Base-by-base conservation (phyloP, 805 yeast species). In the Lipomyces yamadae region DNA sequence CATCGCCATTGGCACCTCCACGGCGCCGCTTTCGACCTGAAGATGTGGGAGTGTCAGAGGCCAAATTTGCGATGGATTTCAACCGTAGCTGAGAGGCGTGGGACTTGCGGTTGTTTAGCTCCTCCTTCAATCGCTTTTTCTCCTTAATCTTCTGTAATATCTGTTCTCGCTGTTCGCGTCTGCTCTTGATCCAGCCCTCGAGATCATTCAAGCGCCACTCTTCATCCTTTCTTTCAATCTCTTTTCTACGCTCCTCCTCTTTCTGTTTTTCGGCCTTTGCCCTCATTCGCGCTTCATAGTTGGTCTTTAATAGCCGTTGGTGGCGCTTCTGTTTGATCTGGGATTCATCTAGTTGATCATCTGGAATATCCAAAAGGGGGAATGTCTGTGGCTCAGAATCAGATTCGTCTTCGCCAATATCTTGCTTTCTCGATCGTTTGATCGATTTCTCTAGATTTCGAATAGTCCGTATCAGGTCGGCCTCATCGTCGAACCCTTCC, bases 81-180 rank as follows among this genome's bases (percentile, higher is more conserved):
- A 94, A 93, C 73, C 98, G 81, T 78, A 88, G 85, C 78, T 94
- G 98, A 1, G 97, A 92, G 34, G 97, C 97, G 67, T 85, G 86
- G 2, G 98, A 92, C 76, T 92, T 92, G 71, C 98, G 83, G 78
- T 93, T 96, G 71, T 86, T 87, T 77, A 94, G 83, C 61, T 93
- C 96, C 68, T 86, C 90, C 72, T 87, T 84, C 70, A 92, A 79
- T 74, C 90, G 87, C 56, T 84, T 81, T 66, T 92, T 83, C 45
- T 90, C 95, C 72, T 86, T 88, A 68, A 88, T 82, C 60, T 80
- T 81, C 42, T 84, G 81, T n/a, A 91, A 82, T n/a, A 91, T 77
- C 24, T 73, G 79, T 29, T 84, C 84, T 60, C 94, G 81, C 74
- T 85, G 84, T 11, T 78, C 78, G 67, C 97, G 81, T 73, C 92